phyloP scores from a whole-genome alignment of 306 rosid species.

The Inga laurina region DNA sequence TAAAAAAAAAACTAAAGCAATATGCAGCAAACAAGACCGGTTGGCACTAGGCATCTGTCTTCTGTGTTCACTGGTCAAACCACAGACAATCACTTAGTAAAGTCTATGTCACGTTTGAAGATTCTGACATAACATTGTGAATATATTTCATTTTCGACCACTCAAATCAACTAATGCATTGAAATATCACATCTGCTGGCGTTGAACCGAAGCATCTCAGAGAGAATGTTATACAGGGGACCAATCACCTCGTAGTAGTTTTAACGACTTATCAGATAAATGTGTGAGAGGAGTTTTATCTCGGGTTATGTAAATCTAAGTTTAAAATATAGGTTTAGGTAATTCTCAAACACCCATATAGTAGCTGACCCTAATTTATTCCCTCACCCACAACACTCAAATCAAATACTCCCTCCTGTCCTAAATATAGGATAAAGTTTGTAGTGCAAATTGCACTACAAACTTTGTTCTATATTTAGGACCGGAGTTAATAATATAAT shows the following conservation, averaged over 20 bases:
- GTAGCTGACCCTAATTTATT: neutral
- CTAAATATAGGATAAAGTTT: too few species aligned
- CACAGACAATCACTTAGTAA: neutral
- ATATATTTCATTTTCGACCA: neutral
- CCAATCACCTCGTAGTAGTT: neutral
- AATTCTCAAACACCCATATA: too few species aligned
- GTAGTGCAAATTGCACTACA: too few species aligned
- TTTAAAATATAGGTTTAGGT: too few species aligned
- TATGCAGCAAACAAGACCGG: too few species aligned
- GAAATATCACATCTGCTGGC: neutral
- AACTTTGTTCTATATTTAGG: too few species aligned
- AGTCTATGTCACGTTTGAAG: neutral
- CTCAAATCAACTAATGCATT: neutral
- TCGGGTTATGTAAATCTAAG: too few species aligned
- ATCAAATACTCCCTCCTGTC: too few species aligned
- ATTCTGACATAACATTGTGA: neutral
- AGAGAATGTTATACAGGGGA: neutral
- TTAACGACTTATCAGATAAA: too few species aligned
- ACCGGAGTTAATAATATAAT: too few species aligned
- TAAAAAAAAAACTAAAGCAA: neutral
- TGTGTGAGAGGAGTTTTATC: too few species aligned
- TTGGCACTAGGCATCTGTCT: too few species aligned
- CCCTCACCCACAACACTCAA: neutral
- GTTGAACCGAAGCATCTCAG: neutral
- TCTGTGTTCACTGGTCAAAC: neutral